Conservation (phyloP, 139 green algal genomes). For the Auxenochlorella protothecoides region DNA sequence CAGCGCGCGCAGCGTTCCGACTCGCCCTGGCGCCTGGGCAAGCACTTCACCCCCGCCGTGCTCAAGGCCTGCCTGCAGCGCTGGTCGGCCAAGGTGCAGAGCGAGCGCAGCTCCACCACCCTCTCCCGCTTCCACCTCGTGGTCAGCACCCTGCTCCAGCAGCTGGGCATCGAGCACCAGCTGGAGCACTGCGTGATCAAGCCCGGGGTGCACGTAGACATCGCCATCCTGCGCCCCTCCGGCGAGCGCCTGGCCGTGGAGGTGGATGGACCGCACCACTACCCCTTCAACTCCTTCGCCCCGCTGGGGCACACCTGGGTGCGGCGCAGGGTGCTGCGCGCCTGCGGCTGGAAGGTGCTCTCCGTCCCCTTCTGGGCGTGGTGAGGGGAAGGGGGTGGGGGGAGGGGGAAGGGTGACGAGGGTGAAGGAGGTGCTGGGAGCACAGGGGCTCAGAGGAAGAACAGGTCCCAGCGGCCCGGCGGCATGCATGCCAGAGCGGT, state of each 20-base stretch:
- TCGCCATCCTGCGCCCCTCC: slow-evolving; percentile 17
- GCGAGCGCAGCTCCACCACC: background rate
- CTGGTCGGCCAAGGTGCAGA: slow-evolving; percentile 8
- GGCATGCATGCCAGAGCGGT: background rate
- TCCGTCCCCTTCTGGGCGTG: slow-evolving; percentile 32
- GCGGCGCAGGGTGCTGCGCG: slow-evolving; percentile 27
- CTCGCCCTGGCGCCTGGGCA: too few species aligned
- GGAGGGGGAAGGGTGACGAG: background rate
- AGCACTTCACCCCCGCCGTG: background rate
- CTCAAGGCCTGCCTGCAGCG: slow-evolving; percentile 11
- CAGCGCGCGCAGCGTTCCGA: too few species aligned
- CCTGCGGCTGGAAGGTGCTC: slow-evolving; percentile 35
- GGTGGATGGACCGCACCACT: slow-evolving; percentile 47
- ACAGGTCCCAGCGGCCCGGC: background rate
- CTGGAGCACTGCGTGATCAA: slow-evolving; percentile 29
- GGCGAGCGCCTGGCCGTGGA: slow-evolving; percentile 27
- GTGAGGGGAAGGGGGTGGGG: background rate
- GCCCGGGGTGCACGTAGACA: slow-evolving; percentile 38
- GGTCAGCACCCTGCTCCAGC: slow-evolving; percentile 21
- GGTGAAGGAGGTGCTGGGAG: too few species aligned
- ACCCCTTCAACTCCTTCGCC: slow-evolving; percentile 33
- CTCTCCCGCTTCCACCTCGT: slow-evolving; percentile 30
- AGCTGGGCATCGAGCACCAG: slow-evolving; percentile 29
- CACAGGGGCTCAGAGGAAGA: background rate
- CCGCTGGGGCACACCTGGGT: slow-evolving; percentile 37